phyloP scores from a whole-genome alignment of 176 grass and related monocot species.

The Poa pratensis region DNA sequence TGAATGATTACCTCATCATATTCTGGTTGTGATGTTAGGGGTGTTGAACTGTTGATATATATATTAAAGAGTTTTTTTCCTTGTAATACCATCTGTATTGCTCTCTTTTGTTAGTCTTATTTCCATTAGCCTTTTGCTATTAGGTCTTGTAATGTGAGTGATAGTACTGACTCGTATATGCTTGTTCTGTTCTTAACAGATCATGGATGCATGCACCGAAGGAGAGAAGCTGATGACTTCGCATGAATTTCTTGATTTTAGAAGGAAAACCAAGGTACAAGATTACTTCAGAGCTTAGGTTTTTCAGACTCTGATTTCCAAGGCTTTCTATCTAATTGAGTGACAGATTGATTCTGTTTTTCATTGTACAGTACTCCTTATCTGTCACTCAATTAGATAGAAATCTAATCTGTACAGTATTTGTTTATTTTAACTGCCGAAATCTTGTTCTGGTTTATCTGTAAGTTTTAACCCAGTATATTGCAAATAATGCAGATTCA shows the following conservation, averaged over 20 bases:
- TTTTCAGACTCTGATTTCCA: conserved; percentile 11
- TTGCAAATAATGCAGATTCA: conserved; percentile 79
- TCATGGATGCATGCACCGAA: conserved; percentile 85
- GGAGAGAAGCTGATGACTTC: conserved; percentile 85
- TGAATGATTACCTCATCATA: conserved; percentile 14
- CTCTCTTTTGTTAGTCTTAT: conserved; percentile 37
- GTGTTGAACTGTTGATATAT: conserved; percentile 18
- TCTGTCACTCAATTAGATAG: too few species aligned
- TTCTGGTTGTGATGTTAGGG: conserved; percentile 22
- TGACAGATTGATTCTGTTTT: conserved; percentile 21
- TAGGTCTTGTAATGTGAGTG: conserved; percentile 41
- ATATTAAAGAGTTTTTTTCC: conserved; percentile 18
- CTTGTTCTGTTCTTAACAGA: conserved; percentile 58
- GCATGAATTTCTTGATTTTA: conserved; percentile 89
- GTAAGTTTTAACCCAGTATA: conserved; percentile 32
- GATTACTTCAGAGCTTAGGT: conserved; percentile 39
- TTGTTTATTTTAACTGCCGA: conserved; percentile 29
- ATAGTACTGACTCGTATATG: conserved; percentile 40
- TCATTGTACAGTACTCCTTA: conserved; percentile 12
- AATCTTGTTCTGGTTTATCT: conserved; percentile 29
- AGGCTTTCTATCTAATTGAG: conserved; percentile 30
- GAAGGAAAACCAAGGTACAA: conserved; percentile 88
- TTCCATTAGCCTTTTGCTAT: conserved; percentile 28
- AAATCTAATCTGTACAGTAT: conserved; percentile 22
- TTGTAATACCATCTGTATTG: conserved; percentile 12